Percentiles rank a stretch among this genome's conserved stretches.
Evolutionary conservation across 2,329 filamentous ascomycete genomes (phyloP).

Genomic region (Claviceps cyperi): DNA sequence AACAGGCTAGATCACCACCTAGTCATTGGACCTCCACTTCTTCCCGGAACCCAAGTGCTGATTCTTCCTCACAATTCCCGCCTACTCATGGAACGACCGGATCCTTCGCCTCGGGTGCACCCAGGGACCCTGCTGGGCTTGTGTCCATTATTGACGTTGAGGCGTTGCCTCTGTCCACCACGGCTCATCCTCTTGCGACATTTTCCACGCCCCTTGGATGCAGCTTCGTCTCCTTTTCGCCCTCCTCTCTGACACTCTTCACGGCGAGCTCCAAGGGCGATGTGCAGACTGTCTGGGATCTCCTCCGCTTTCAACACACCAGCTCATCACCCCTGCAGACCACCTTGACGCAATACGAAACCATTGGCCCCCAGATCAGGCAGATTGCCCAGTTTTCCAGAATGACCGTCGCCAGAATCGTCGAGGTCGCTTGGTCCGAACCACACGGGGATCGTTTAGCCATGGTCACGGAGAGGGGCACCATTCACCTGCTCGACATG

Average conservation of each 20-base stretch:
- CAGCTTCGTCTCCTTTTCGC: slow-evolving; percentile 68
- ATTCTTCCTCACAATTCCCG: slow-evolving; percentile 40
- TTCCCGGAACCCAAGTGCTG: background rate
- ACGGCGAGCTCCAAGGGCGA: slow-evolving; percentile 77
- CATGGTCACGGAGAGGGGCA: slow-evolving; percentile 88
- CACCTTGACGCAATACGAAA: slow-evolving; percentile 27
- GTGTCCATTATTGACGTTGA: slow-evolving; percentile 64
- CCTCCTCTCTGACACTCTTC: slow-evolving; percentile 58
- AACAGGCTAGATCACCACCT: slow-evolving; percentile 27
- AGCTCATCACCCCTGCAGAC: slow-evolving; percentile 46
- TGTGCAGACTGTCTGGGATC: slow-evolving; percentile 67
- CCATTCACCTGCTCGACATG: slow-evolving; percentile 82
- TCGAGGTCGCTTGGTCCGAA: slow-evolving; percentile 78
- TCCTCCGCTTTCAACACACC: slow-evolving; percentile 51
- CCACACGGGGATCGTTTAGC: slow-evolving; percentile 72
- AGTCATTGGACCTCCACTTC: slow-evolving; percentile 32
- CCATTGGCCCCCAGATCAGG: slow-evolving; percentile 48
- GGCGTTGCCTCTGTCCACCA: slow-evolving; percentile 35
- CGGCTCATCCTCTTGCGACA: slow-evolving; percentile 51
- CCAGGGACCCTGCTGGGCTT: slow-evolving; percentile 50
- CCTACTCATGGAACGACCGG: slow-evolving; percentile 49
- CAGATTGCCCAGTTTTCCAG: slow-evolving; percentile 81
- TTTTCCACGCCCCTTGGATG: slow-evolving; percentile 61
- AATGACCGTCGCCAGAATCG: slow-evolving; percentile 79
- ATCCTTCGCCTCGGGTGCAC: slow-evolving; percentile 37